Base-by-base conservation (phyloP, 2,329 filamentous ascomycete species). In the Cladophialophora exuberans region DNA sequence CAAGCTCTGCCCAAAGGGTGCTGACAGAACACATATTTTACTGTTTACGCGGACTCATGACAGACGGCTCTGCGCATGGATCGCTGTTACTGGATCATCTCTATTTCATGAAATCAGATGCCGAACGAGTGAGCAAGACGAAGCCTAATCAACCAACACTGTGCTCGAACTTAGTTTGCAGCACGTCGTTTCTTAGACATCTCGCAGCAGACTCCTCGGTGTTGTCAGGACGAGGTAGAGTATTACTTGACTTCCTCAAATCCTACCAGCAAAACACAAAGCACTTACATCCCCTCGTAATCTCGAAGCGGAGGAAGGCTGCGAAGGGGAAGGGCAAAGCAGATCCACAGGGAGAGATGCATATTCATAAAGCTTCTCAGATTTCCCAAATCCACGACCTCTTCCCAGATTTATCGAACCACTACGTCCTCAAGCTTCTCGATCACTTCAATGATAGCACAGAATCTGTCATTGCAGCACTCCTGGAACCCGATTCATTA, bases 311-410 rank as follows among this genome's bases (percentile, higher is more conserved):
- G 28, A 68, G 66, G 18, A 72, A 65, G 52, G 51, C 52, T 23
- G 47, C 69, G 41, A 78, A 78, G 53, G 75, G 74, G 11, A 77
- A 78, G 64, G 65, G 60, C 10, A 70, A 66, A 18, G 72, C 66
- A 4, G 65, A 66, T 2, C 63, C 66, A 7, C 66, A 73, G 45
- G 73, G 71, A 6, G 76, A 79, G 38, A 76, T 92, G 28, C 89
- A 94, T 66, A 75, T 93, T 18, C 90, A 96, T 70, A 85, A 80
- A 36, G 87, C 95, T 83, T 92, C 88, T 64, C 83, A 93, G 44
- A 84, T 97, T 47, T 88, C 88, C 0, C 90, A 95, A 69, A 81
- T 99, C n/a, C 91, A 96, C 67, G 93, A 99, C 67, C 78, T 97
- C 0, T 97, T 97, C 66, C 90, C 93, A 0, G 84, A 96, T 59